phyloP scores from a whole-genome alignment of 1,284 basidiomycete genomes.

The Apiotrichum mycotoxinovorans region DNA sequence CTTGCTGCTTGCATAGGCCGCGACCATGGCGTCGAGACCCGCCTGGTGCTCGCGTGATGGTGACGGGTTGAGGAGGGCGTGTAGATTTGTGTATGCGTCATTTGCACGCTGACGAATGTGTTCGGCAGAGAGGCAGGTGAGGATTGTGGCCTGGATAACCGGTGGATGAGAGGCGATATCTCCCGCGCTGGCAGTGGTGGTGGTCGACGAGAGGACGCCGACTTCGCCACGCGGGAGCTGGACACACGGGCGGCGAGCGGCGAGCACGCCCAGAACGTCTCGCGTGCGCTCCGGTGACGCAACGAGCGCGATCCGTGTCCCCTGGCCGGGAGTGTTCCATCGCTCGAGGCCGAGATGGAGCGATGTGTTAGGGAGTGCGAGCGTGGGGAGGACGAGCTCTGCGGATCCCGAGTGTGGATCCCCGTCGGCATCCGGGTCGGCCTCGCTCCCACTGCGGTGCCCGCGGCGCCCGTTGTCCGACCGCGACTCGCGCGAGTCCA shows the following conservation, averaged over 20 bases:
- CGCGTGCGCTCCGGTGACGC: constrained; percentile 24
- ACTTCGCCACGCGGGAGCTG: constrained; percentile 29
- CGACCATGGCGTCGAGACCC: constrained; percentile 26
- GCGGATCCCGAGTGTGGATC: constrained; percentile 5
- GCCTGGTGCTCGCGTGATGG: constrained; percentile 16
- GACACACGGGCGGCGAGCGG: constrained; percentile 26
- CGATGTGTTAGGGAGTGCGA: constrained; percentile 35
- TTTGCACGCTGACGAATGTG: constrained; percentile 19
- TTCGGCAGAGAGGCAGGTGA: constrained; percentile 19
- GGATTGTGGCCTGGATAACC: constrained; percentile 21
- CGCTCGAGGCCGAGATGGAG: constrained; percentile 35
- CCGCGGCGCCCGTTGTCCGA: background rate
- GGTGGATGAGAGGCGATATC: background rate
- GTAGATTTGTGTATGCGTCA: constrained; percentile 26
- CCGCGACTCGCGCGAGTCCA: constrained; percentile 1
- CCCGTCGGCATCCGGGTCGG: background rate
- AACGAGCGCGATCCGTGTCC: constrained; percentile 27
- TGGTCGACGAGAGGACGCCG: constrained; percentile 24
- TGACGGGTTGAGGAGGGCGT: constrained; percentile 29
- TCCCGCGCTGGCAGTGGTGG: background rate
- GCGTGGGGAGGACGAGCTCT: constrained; percentile 39
- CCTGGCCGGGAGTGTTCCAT: constrained; percentile 17
- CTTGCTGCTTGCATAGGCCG: constrained; percentile 16
- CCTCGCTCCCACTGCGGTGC: too few relatives aligned
- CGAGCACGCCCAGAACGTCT: constrained; percentile 25